Evolutionary conservation across 75 land plant genomes (phyloP).

Genomic region (Picea glauca): DNA sequence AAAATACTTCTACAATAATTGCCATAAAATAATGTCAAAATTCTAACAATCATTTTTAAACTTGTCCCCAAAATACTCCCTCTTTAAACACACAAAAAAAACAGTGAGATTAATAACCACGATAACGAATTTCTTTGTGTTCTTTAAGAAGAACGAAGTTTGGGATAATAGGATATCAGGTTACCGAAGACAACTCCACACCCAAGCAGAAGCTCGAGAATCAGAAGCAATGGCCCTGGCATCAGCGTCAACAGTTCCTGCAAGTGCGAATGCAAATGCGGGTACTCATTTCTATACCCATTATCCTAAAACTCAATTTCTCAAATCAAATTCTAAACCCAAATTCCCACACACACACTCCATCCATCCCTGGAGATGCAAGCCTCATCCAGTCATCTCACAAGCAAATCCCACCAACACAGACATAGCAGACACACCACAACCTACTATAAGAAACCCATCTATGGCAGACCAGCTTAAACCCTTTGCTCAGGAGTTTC

Average conservation of each 20-base stretch:
- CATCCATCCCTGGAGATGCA: neutral
- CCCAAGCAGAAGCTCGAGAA: too few relatives aligned
- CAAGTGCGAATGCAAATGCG: constrained; percentile 9
- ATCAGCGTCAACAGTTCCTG: constrained; percentile 10
- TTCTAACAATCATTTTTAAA: too few relatives aligned
- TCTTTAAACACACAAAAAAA: too few relatives aligned
- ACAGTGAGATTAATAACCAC: too few relatives aligned
- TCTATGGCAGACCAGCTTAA: constrained; percentile 44
- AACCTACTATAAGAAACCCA: neutral
- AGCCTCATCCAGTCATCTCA: neutral
- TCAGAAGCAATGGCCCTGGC: neutral
- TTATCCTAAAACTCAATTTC: neutral
- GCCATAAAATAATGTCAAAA: too few relatives aligned
- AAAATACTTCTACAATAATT: too few relatives aligned
- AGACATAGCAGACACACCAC: neutral
- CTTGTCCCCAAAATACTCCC: too few relatives aligned
- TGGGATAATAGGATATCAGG: too few relatives aligned
- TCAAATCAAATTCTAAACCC: neutral
- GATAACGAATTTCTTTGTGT: too few relatives aligned
- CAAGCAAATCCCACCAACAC: neutral
- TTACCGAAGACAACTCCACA: too few relatives aligned
- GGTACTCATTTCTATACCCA: constrained; percentile 11
- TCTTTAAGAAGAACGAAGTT: too few relatives aligned
- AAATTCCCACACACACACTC: neutral
- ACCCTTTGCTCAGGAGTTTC: constrained; percentile 40